Percentiles rank a stretch among this genome's conserved stretches.
phyloP scores from a whole-genome alignment of 148 eudicot genomes.

The Nepenthes mirabilis region DNA sequence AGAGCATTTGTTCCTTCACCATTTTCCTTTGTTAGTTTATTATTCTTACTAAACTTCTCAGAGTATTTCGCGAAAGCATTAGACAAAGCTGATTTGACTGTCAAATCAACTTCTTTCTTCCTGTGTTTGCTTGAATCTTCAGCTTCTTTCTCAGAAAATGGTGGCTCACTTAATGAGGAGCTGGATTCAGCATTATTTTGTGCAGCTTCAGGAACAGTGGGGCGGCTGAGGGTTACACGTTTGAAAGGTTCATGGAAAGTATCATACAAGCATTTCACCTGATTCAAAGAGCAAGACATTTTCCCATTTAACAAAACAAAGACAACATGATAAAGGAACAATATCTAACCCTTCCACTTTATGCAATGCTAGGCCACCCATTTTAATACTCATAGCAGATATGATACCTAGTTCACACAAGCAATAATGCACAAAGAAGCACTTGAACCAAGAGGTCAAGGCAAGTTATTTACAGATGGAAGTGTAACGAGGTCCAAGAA shows the following conservation, averaged over 20 bases:
- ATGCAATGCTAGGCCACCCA: neutral
- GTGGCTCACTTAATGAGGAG: constrained; percentile 18
- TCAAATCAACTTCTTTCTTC: constrained; percentile 45
- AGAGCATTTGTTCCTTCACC: constrained; percentile 12
- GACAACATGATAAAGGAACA: neutral
- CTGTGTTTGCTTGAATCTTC: constrained; percentile 31
- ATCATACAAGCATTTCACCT: constrained; percentile 89
- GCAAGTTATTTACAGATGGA: no score
- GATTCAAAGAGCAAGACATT: constrained; percentile 8
- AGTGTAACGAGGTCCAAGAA: no score
- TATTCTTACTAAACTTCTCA: constrained; percentile 26
- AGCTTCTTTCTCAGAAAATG: constrained; percentile 25
- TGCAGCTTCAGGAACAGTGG: constrained; percentile 30
- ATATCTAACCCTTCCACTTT: neutral
- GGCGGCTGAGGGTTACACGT: constrained; percentile 40
- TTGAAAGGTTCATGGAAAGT: constrained; percentile 95
- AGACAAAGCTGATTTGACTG: constrained; percentile 62
- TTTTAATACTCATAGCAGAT: no score
- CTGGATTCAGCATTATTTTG: constrained; percentile 5
- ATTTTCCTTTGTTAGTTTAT: constrained; percentile 12
- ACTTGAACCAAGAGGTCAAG: neutral
- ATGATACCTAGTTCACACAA: no score
- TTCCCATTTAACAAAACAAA: no score
- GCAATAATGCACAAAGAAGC: neutral
- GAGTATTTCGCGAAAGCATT: constrained; percentile 65